Conservation (phyloP, 805 yeast genomes). For the Spathaspora girioi region DNA sequence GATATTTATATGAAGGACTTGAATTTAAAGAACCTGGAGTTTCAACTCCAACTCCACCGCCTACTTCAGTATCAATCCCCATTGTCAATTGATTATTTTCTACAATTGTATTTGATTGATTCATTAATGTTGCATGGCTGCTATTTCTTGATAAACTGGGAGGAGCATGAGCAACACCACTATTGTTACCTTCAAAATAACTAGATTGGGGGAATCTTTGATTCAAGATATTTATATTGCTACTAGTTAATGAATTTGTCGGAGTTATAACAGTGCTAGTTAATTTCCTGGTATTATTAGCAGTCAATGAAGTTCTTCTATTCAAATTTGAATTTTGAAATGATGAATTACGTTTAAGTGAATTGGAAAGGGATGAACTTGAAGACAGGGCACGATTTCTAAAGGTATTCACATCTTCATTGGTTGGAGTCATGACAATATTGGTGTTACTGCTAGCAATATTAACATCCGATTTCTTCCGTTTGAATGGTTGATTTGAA, state of each 20-base stretch:
- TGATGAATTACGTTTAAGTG: conserved; percentile 9
- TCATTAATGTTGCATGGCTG: conserved; percentile 4
- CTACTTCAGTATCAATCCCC: background rate
- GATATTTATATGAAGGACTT: conserved; percentile 4
- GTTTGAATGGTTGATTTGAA: conserved; percentile 33
- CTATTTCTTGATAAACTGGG: conserved; percentile 7
- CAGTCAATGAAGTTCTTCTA: conserved; percentile 10
- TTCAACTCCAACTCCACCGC: background rate
- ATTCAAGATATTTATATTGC: conserved; percentile 21
- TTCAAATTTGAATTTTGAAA: conserved; percentile 4
- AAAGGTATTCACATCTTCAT: background rate
- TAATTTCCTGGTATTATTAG: conserved; percentile 2
- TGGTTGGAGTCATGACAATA: background rate
- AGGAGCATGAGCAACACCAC: background rate
- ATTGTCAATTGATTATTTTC: background rate
- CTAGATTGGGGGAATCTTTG: conserved; percentile 12
- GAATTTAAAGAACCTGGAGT: conserved; percentile 8
- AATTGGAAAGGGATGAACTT: conserved; percentile 5
- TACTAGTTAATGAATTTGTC: conserved; percentile 17
- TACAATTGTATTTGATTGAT: conserved; percentile 1
- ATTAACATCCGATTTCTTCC: conserved; percentile 39
- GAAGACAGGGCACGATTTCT: conserved; percentile 6
- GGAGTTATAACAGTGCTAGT: conserved; percentile 7
- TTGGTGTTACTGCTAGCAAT: conserved; percentile 5
- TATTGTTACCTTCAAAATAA: conserved; percentile 16